A percentile compares a stretch with the other conserved stretches of the same genome.
These are phyloP conservation scores for Plectosphaerella plurivora DNA, from an alignment of 2,329 filamentous ascomycete genomes.

Conservation along the genomic window DNA sequence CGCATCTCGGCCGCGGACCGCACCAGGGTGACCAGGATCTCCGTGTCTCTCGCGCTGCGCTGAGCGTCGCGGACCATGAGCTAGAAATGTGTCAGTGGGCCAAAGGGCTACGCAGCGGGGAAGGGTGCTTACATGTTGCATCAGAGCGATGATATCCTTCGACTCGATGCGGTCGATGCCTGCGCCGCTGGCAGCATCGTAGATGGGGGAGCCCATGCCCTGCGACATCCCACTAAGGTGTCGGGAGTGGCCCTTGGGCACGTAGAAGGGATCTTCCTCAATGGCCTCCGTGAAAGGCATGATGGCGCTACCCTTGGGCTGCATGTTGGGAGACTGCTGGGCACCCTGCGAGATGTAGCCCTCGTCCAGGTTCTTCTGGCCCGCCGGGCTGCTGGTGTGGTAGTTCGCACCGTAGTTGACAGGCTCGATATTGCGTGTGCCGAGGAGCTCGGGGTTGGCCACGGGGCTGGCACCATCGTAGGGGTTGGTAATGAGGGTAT, in stretches of 20 bases:
- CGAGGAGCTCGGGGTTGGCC: constrained; percentile 49
- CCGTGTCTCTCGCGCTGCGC: constrained; percentile 90
- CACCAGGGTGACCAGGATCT: constrained; percentile 91
- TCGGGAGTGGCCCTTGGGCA: constrained; percentile 50
- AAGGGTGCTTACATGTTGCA: constrained; percentile 70
- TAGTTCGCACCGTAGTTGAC: constrained; percentile 38
- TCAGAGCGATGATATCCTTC: constrained; percentile 92
- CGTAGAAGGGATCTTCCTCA: constrained; percentile 64
- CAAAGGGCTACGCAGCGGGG: too few species aligned
- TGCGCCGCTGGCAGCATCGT: constrained; percentile 81
- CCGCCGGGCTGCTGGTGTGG: constrained; percentile 52
- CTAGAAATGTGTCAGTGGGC: constrained; percentile 25
- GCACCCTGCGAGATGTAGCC: constrained; percentile 81
- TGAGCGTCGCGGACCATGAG: constrained; percentile 96
- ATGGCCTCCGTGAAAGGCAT: constrained; percentile 30
- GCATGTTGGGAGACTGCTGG: constrained; percentile 48
- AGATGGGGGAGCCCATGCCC: constrained; percentile 83
- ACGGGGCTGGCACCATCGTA: constrained; percentile 63
- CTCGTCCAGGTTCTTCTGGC: constrained; percentile 67
- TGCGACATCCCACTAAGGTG: constrained; percentile 88
- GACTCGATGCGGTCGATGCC: constrained; percentile 91
- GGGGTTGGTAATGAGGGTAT: constrained; percentile 63
- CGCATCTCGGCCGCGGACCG: constrained; percentile 95
- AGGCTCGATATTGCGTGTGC: constrained; percentile 28
- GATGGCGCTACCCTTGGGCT: constrained; percentile 52